A percentile compares a stretch with the other conserved stretches of the same genome.
These are phyloP conservation scores for Penicillium crystallinum DNA, from an alignment of 495 filamentous ascomycete species.

Conservation along the genomic window DNA sequence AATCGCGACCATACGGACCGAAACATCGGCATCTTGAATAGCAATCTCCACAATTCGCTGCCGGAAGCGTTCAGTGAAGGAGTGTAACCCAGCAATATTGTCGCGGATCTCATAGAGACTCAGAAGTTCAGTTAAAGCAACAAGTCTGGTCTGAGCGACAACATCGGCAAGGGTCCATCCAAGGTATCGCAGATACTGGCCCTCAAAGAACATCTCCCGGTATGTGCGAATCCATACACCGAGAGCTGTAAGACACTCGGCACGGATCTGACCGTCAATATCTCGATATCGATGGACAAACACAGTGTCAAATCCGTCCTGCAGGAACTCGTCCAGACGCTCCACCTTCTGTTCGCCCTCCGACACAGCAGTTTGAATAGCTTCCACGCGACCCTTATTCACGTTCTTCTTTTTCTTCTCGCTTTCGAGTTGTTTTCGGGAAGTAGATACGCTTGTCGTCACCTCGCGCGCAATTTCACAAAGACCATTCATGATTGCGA, in stretches of 20 bases:
- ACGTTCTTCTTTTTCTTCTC: conserved; percentile 70
- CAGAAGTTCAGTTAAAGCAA: conserved; percentile 75
- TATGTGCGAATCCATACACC: conserved; percentile 81
- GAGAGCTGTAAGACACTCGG: conserved; percentile 77
- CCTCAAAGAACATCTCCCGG: conserved; percentile 81
- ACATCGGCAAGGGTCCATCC: conserved; percentile 91
- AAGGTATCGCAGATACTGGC: conserved; percentile 81
- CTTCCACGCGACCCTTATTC: conserved; percentile 69
- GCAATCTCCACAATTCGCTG: conserved; percentile 91
- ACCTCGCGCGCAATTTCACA: conserved; percentile 57
- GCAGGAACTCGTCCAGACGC: conserved; percentile 60
- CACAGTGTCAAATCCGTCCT: conserved; percentile 79
- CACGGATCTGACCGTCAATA: conserved; percentile 78
- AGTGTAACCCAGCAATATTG: conserved; percentile 69
- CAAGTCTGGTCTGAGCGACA: conserved; percentile 59
- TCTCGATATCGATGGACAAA: conserved; percentile 96
- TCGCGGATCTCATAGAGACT: conserved; percentile 69
- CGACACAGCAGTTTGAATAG: conserved; percentile 61
- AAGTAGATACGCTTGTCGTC: conserved; percentile 64
- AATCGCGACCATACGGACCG: conserved; percentile 71
- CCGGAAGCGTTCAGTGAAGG: conserved; percentile 87
- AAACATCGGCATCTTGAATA: conserved; percentile 68
- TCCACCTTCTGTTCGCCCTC: conserved; percentile 61
- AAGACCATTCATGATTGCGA: conserved; percentile 68
- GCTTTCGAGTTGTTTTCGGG: conserved; percentile 71